Evolutionary conservation across 805 yeast species (phyloP), one percentile per base, ranked within the genome.

Genomic region (Wickerhamomyces pijperi): DNA sequence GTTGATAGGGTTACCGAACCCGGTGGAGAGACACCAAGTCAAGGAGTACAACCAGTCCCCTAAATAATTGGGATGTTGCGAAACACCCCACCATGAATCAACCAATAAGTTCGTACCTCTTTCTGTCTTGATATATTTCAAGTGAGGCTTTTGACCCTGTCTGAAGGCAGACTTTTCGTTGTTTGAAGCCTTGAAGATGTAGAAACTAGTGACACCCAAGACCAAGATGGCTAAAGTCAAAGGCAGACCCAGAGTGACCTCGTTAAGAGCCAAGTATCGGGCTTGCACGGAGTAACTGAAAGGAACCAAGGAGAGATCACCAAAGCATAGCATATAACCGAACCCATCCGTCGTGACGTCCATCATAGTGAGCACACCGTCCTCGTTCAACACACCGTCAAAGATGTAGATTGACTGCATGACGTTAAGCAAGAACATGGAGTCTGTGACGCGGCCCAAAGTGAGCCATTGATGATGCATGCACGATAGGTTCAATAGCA

Each of bases 321-420:
- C 98, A 64, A 90, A 88, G 3, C 87, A 77, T 39, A 92, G 67
- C 98, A 92, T 92, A 62, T 80, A 88, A 1, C 98, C 98, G 57
- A 92, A 86, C 0, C 98, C 98, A 62, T 92, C 98, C 11, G 95
- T 84, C 6, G 94, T 82, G 37, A 88, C 77, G 59, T 92, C 98
- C 72, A 92, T 90, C 97, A 92, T 92, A 6, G 92, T 77, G 42
- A 92, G 65, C 12, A 79, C 73, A 5, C 97, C 97, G 53, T 77
- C 84, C 58, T 92, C 97, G 58, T 87, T 86, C 47, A 85, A 64
- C 1, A 90, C 94, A 36, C 97, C 96, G 56, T 92, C 98, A 53
- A 88, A 65, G 15, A 88, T 79, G 55, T 92, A 92, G 52, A 80
- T 78, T 1, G 79, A 73, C 59, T 92, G 95, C 45, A 90, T 62